Percentiles rank a stretch among this genome's conserved stretches.
Evolutionary conservation across 371 early-diverging fungal genomes (phyloP).

Genomic region (Syncephalis fuscata): DNA sequence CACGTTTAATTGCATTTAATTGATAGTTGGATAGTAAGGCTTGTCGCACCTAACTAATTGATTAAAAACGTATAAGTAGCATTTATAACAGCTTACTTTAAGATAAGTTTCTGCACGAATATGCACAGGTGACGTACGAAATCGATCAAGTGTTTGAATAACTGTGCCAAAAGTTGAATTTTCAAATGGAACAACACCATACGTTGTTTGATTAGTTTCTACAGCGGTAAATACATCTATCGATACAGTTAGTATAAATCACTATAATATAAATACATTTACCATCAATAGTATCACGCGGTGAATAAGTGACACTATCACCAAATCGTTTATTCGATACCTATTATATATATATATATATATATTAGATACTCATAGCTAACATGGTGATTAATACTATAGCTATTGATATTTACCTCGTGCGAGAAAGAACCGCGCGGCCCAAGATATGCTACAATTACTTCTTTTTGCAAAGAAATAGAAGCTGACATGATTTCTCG

Average conservation of each 20-base stretch:
- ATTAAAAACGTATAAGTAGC: not conserved
- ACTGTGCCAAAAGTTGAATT: constrained; percentile 85
- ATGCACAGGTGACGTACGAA: constrained; percentile 30
- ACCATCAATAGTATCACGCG: constrained; percentile 41
- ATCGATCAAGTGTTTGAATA: constrained; percentile 63
- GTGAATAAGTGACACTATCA: constrained; percentile 53
- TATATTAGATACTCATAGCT: too few species aligned
- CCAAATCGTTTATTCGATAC: constrained; percentile 72
- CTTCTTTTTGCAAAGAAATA: constrained; percentile 66
- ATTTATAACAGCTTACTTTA: constrained; percentile 11
- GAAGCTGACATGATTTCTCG: constrained; percentile 87
- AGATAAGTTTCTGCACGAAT: constrained; percentile 50
- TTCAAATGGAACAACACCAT: constrained; percentile 91
- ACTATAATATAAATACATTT: too few species aligned
- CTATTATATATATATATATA: constrained; percentile 2
- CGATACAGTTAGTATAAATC: too few species aligned
- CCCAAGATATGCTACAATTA: constrained; percentile 76
- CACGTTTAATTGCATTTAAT: constrained; percentile 21
- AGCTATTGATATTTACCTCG: constrained; percentile 22
- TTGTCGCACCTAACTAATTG: constrained; percentile 1
- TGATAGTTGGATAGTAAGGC: constrained; percentile 1
- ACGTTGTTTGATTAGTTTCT: constrained; percentile 55
- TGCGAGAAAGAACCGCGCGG: constrained; percentile 90
- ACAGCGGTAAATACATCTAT: constrained; percentile 69
- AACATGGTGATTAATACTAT: not conserved